Conservation (phyloP, 768 basidiomycete species). For the Lactarius sp. region DNA sequence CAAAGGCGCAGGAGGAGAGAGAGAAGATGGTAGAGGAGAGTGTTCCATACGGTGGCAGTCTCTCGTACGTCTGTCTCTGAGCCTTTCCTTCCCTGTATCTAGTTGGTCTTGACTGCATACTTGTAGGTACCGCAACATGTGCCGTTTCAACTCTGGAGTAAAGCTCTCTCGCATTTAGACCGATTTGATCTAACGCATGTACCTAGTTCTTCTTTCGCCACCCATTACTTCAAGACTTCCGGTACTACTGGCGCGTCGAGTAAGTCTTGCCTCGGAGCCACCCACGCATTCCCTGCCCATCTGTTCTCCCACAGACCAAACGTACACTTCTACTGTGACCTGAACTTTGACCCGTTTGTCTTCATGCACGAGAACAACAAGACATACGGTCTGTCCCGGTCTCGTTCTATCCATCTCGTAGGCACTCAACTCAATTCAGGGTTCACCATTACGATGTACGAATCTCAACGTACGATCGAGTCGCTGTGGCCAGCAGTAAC, state of each 20-base stretch:
- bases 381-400: constrained; percentile 57
- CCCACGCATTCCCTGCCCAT: neutral
- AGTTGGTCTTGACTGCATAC: neutral
- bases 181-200: neutral
- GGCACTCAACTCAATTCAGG: constrained; percentile 36
- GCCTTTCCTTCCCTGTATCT: neutral
- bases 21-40: constrained; percentile 36
- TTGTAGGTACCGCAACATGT: constrained; percentile 47
- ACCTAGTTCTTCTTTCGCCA: constrained; percentile 79
- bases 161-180: neutral
- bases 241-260: constrained; percentile 92
- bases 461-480: constrained; percentile 76
- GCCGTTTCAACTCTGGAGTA: constrained; percentile 47
- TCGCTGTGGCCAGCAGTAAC: constrained; percentile 74
- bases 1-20: constrained; percentile 38
- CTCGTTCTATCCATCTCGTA: neutral
- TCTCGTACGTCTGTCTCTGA: constrained; percentile 8
- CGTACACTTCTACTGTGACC: constrained; percentile 77
- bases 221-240: constrained; percentile 65
- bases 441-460: constrained; percentile 74
- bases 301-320: constrained; percentile 47
- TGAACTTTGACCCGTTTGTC: constrained; percentile 61
- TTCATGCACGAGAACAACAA: constrained; percentile 77
- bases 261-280: constrained; percentile 34
- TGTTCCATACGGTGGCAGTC: constrained; percentile 17